These are phyloP conservation scores for Rhizopus delemar DNA, from an alignment of 371 early-diverging fungal genomes.

Conservation along the genomic window DNA sequence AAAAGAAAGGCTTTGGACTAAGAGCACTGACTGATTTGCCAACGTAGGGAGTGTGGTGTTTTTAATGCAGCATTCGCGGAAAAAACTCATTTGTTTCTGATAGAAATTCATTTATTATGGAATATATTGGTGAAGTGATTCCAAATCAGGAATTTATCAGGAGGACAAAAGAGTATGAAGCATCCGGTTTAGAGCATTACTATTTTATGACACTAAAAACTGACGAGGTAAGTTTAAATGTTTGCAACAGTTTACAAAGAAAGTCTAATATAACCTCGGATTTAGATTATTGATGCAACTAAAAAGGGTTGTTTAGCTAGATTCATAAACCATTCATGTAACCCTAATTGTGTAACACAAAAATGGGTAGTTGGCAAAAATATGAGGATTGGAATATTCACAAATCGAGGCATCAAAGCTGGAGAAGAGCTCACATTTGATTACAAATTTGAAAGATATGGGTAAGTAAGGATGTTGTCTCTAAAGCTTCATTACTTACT, in stretches of 20 bases:
- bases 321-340: conserved; percentile 93
- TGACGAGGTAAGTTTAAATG: conserved; percentile 66
- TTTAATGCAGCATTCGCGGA: background rate
- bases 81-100: background rate
- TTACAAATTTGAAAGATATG: conserved; percentile 88
- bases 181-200: conserved; percentile 85
- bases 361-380: conserved; percentile 86
- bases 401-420: conserved; percentile 63
- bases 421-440: conserved; percentile 93
- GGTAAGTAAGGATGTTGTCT: conserved; percentile 12
- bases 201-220: conserved; percentile 95
- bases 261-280: background rate
- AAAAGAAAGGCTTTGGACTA: conserved; percentile 91
- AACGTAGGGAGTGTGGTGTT: conserved; percentile 47
- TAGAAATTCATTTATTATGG: conserved; percentile 84
- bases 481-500: background rate
- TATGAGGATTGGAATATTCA: conserved; percentile 83
- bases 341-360: conserved; percentile 85
- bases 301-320: conserved; percentile 86
- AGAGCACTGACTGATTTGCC: conserved; percentile 68
- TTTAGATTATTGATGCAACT: conserved; percentile 90
- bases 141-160: conserved; percentile 75
- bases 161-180: conserved; percentile 77
- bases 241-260: background rate
- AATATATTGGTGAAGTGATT: conserved; percentile 96